Percentiles rank a stretch among this genome's conserved stretches.
Evolutionary conservation across 352 stramenopile species (phyloP).

Genomic region (Pythium sukuiense): DNA sequence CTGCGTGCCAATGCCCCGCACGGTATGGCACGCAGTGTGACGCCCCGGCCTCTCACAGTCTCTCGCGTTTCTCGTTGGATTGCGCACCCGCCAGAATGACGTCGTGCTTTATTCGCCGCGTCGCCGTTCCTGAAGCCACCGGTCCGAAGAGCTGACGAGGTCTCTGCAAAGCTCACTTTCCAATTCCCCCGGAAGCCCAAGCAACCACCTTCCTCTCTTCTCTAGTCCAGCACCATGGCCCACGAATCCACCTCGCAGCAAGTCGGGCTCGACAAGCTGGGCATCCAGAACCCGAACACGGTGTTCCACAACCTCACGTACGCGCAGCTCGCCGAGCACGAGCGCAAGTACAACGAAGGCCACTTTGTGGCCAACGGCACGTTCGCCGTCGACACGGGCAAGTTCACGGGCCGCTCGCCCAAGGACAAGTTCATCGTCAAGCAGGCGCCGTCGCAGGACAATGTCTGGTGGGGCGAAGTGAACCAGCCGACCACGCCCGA

Average conservation of each 20-base stretch:
- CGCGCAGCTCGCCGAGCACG: conserved; percentile 44
- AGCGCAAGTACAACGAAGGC: conserved; percentile 52
- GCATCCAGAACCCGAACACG: conserved; percentile 41
- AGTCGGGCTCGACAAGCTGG: conserved; percentile 39
- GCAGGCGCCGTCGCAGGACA: conserved; percentile 43
- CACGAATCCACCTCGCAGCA: conserved; percentile 62
- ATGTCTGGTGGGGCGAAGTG: conserved; percentile 54
- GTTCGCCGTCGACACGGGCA: conserved; percentile 64
- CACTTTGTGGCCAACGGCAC: conserved; percentile 57
- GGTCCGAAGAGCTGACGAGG: not conserved
- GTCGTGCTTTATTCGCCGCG: conserved; percentile 1
- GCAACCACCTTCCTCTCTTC: not conserved
- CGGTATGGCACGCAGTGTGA: too few relatives aligned
- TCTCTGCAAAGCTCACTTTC: conserved; percentile 27
- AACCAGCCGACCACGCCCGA: conserved; percentile 58
- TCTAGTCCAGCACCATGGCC: conserved; percentile 34
- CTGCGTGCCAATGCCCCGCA: conserved; percentile 2
- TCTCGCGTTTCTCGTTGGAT: conserved; percentile 27
- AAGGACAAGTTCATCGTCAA: conserved; percentile 72
- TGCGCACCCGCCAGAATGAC: conserved; percentile 15
- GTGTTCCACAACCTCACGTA: conserved; percentile 63
- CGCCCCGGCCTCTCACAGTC: too few relatives aligned
- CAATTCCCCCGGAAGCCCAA: conserved; percentile 25
- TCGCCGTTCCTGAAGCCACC: conserved; percentile 5
- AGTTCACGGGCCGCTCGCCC: conserved; percentile 60